phyloP scores from a whole-genome alignment of 2,329 filamentous ascomycete genomes.

The Nemania sp. region DNA sequence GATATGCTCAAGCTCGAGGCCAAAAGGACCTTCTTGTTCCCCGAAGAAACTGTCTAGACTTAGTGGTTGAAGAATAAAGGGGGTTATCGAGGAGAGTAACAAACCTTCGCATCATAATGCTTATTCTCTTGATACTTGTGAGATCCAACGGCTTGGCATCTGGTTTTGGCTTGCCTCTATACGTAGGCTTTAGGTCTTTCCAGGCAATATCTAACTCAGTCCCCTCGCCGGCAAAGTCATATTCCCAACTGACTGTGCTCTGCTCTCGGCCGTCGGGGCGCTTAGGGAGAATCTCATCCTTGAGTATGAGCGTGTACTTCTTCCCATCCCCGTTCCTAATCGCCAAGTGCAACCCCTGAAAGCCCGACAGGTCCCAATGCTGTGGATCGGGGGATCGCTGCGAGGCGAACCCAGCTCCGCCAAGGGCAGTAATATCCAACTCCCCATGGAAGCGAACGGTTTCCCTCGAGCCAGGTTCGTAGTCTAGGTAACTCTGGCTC shows the following conservation, averaged over 20 bases:
- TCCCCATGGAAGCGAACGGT: slow-evolving; percentile 73
- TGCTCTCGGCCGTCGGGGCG: slow-evolving; percentile 76
- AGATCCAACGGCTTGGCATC: slow-evolving; percentile 71
- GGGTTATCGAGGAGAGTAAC: slow-evolving; percentile 35
- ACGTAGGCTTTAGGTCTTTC: slow-evolving; percentile 76
- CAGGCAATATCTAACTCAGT: slow-evolving; percentile 69
- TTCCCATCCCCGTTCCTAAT: slow-evolving; percentile 70
- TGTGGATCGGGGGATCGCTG: slow-evolving; percentile 74
- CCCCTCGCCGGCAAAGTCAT: slow-evolving; percentile 66
- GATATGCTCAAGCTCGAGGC: slow-evolving; percentile 66
- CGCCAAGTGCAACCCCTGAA: slow-evolving; percentile 70
- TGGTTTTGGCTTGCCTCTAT: slow-evolving; percentile 73
- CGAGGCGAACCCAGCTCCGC: slow-evolving; percentile 84
- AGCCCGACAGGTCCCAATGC: slow-evolving; percentile 72
- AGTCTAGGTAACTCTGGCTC: slow-evolving; percentile 66
- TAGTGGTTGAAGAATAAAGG: not conserved
- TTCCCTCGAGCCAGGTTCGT: slow-evolving; percentile 39
- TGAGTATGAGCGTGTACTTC: slow-evolving; percentile 79
- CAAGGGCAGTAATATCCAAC: slow-evolving; percentile 79
- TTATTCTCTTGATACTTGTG: slow-evolving; percentile 72
- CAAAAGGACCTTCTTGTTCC: slow-evolving; percentile 76
- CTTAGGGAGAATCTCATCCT: slow-evolving; percentile 72
- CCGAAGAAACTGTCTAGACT: slow-evolving; percentile 74
- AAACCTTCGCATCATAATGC: slow-evolving; percentile 85
- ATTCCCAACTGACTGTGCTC: slow-evolving; percentile 80